These are phyloP conservation scores for Lentinula novae-zelandiae DNA, from an alignment of 1,284 basidiomycete species.

Conservation along the genomic window DNA sequence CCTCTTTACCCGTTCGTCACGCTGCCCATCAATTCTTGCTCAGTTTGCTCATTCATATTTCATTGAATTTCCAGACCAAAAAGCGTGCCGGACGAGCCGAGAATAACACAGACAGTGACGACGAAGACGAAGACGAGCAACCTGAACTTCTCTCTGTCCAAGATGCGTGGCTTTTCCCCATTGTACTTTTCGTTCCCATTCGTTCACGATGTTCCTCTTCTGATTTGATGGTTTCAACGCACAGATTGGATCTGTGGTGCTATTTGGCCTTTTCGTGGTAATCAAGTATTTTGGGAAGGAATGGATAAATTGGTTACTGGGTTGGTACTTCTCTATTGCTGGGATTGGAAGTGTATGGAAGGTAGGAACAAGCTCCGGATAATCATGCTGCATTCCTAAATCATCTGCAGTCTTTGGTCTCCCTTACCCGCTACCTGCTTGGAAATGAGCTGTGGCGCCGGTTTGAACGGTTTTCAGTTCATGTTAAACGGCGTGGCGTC, in stretches of 20 bases:
- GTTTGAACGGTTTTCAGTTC: constrained; percentile 14
- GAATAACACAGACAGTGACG: constrained; percentile 36
- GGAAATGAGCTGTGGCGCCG: constrained; percentile 23
- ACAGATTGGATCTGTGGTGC: constrained; percentile 61
- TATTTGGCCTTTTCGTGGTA: constrained; percentile 66
- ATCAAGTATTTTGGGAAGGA: constrained; percentile 77
- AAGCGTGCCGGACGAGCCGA: constrained; percentile 15
- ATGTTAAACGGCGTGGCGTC: constrained; percentile 6
- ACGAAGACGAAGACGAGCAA: constrained; percentile 52
- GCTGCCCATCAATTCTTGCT: constrained; percentile 1
- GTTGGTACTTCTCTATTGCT: constrained; percentile 72
- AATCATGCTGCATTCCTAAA: not conserved
- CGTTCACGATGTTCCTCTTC: constrained; percentile 4
- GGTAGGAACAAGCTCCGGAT: constrained; percentile 35
- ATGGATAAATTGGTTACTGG: constrained; percentile 79
- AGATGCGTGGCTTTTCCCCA: constrained; percentile 77
- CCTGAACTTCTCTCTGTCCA: constrained; percentile 57
- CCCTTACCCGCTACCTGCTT: constrained; percentile 32
- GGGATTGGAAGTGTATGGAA: constrained; percentile 70
- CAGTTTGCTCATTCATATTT: constrained; percentile 19
- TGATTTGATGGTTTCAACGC: not conserved
- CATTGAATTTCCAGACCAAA: constrained; percentile 17
- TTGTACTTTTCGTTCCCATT: constrained; percentile 35
- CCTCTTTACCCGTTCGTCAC: constrained; percentile 58
- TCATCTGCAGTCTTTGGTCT: constrained; percentile 35